Evolutionary conservation across 2,329 filamentous ascomycete genomes (phyloP).

Genomic region (Penicillium oxalicum): DNA sequence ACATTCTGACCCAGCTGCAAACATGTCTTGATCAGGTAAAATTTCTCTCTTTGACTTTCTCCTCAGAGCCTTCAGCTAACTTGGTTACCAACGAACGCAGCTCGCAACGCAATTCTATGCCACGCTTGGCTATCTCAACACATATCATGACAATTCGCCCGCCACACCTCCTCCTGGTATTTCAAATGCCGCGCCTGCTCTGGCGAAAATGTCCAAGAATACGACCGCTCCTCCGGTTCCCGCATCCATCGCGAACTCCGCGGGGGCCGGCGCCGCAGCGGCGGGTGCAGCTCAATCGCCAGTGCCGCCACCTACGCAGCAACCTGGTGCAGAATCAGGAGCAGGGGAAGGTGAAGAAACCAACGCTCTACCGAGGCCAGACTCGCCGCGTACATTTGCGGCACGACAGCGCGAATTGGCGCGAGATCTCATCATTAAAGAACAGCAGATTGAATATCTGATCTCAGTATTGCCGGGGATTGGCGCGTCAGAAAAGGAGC

Average conservation of each 20-base stretch:
- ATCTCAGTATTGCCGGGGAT: conserved; percentile 44
- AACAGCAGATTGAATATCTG: conserved; percentile 47
- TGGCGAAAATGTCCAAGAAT: conserved; percentile 40
- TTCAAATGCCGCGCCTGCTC: conserved; percentile 30
- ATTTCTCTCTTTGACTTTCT: neutral
- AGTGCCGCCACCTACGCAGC: conserved; percentile 20
- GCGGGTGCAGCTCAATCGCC: conserved; percentile 15
- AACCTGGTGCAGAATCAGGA: conserved; percentile 11
- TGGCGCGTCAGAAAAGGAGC: conserved; percentile 40
- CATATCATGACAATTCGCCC: conserved; percentile 42
- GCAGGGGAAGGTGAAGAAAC: conserved; percentile 22
- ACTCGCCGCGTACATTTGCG: conserved; percentile 39
- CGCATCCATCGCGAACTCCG: conserved; percentile 19
- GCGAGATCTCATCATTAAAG: conserved; percentile 46
- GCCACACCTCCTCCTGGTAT: conserved; percentile 29
- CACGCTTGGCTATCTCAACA: conserved; percentile 44
- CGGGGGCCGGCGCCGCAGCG: conserved; percentile 11
- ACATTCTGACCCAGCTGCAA: conserved; percentile 47
- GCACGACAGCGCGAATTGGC: conserved; percentile 43
- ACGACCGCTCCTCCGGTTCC: conserved; percentile 31
- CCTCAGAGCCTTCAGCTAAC: neutral
- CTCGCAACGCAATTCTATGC: conserved; percentile 49
- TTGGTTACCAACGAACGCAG: conserved; percentile 18
- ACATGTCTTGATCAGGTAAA: conserved; percentile 46
- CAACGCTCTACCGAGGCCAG: conserved; percentile 33